Conservation (phyloP, 495 filamentous ascomycete species). For the Daldinia caldariorum region DNA sequence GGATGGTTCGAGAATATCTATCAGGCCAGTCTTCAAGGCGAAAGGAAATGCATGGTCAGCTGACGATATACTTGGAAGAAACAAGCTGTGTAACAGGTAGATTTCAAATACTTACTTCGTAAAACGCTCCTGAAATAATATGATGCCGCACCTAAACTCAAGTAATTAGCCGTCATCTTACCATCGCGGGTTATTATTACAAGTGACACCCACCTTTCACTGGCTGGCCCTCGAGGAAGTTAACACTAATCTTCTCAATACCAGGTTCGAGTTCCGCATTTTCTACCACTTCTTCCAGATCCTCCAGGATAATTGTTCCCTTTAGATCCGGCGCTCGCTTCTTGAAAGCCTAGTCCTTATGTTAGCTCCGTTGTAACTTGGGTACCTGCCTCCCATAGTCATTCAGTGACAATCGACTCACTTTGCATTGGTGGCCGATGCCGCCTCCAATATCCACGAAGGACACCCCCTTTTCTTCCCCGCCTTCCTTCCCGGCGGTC, state of each 20-base stretch:
- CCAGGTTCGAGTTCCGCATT: slow-evolving; percentile 51
- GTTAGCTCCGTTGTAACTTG: not conserved
- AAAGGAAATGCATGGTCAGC: slow-evolving; percentile 25
- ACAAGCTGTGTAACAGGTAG: not conserved
- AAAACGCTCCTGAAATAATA: slow-evolving; percentile 52
- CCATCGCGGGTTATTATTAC: not conserved
- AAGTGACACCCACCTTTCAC: slow-evolving; percentile 52
- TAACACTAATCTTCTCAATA: slow-evolving; percentile 56
- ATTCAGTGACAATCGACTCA: not conserved
- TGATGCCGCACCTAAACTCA: slow-evolving; percentile 43
- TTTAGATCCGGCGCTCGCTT: slow-evolving; percentile 54
- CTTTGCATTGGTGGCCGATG: slow-evolving; percentile 62
- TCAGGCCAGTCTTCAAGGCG: slow-evolving; percentile 54
- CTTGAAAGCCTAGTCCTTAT: slow-evolving; percentile 50
- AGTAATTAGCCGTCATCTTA: slow-evolving; percentile 1
- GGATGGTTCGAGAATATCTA: slow-evolving; percentile 49
- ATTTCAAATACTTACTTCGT: slow-evolving; percentile 26
- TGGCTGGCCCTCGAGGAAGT: slow-evolving; percentile 63
- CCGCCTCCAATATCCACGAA: slow-evolving; percentile 66
- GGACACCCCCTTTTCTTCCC: slow-evolving; percentile 35
- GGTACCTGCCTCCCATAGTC: no score
- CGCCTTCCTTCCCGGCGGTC: slow-evolving; percentile 12
- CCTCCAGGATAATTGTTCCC: slow-evolving; percentile 64
- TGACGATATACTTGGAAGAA: not conserved
- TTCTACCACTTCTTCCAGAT: slow-evolving; percentile 54